Percentiles rank a stretch among this genome's conserved stretches.
These are phyloP conservation scores for Prototheca wickerhamii DNA, from an alignment of 163 green algal genomes.

Conservation along the genomic window DNA sequence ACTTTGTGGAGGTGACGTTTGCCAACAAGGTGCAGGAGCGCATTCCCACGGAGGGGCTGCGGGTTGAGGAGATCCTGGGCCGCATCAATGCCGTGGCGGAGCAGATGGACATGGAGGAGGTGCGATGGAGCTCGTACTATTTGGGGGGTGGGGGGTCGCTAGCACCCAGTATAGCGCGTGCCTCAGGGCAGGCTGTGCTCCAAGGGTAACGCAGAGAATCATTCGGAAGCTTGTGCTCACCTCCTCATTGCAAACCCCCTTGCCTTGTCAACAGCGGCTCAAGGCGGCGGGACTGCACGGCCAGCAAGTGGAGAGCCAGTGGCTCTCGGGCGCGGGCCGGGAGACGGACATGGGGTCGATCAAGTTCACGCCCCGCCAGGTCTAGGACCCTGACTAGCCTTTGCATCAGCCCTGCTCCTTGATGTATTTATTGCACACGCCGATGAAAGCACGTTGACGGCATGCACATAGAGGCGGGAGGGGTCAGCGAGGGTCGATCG, in stretches of 20 bases:
- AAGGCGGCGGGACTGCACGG: conserved; percentile 24
- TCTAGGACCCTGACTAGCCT: not conserved
- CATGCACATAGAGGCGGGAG: too few species aligned
- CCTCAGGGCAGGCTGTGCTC: not conserved
- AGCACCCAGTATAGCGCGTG: not conserved
- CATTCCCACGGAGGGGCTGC: conserved; percentile 21
- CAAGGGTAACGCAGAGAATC: not conserved
- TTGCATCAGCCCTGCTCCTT: not conserved
- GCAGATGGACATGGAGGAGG: conserved; percentile 32
- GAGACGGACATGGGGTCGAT: not conserved
- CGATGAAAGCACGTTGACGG: conserved; percentile 4
- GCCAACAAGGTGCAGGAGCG: conserved; percentile 25
- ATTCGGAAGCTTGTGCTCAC: not conserved
- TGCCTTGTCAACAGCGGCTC: conserved; percentile 18
- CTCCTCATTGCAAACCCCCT: not conserved
- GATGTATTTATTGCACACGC: not conserved
- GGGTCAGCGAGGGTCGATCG: too few species aligned
- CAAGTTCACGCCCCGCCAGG: not conserved
- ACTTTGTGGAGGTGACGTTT: conserved; percentile 29
- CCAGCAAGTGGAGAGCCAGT: conserved; percentile 14
- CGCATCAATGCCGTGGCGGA: conserved; percentile 21
- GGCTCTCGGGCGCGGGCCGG: not conserved
- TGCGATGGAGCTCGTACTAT: not conserved
- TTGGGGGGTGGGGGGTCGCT: not conserved
- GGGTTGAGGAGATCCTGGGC: conserved; percentile 22